These are phyloP conservation scores for Ophiocordyceps unilateralis DNA, from an alignment of 2,329 filamentous ascomycete species.

Conservation along the genomic window DNA sequence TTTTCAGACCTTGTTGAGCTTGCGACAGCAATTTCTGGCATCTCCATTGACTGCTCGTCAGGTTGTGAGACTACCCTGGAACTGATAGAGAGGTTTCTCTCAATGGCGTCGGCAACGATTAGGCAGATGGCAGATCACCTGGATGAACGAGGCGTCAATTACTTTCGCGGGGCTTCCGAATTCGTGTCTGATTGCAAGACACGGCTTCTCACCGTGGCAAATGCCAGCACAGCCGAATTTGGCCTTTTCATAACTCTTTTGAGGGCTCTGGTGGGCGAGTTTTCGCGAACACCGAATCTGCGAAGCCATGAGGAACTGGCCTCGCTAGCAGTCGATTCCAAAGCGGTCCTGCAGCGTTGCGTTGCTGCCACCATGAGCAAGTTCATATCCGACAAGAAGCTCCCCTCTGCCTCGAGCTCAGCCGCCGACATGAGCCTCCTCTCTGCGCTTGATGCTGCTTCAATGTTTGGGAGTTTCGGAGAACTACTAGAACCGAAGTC, in stretches of 20 bases:
- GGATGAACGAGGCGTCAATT: slow-evolving; percentile 23
- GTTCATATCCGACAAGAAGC: slow-evolving; percentile 14
- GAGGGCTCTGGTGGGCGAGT: slow-evolving; percentile 14
- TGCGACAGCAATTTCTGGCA: slow-evolving; percentile 14
- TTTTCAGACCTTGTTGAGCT: slow-evolving; percentile 19
- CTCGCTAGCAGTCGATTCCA: slow-evolving; percentile 9
- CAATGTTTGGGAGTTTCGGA: slow-evolving; percentile 7
- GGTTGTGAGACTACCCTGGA: slow-evolving; percentile 13
- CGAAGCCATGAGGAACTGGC: slow-evolving; percentile 9
- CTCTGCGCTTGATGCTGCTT: slow-evolving; percentile 16
- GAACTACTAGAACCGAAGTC: slow-evolving; percentile 10
- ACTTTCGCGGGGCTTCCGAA: slow-evolving; percentile 14
- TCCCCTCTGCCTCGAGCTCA: slow-evolving; percentile 8
- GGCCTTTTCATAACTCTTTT: slow-evolving; percentile 18
- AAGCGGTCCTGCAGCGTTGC: slow-evolving; percentile 10
- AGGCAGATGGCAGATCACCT: slow-evolving; percentile 26
- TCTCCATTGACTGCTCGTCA: slow-evolving; percentile 9
- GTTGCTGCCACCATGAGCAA: slow-evolving; percentile 10
- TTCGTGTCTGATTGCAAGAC: slow-evolving; percentile 11
- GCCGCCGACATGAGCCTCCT: slow-evolving; percentile 12
- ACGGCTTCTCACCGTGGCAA: background rate
- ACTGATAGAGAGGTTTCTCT: slow-evolving; percentile 15
- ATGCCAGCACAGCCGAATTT: background rate
- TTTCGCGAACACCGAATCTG: slow-evolving; percentile 11
- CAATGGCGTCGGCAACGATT: slow-evolving; percentile 14